These are phyloP conservation scores for Candida ascalaphidarum DNA, from an alignment of 805 yeast genomes.

Conservation along the genomic window DNA sequence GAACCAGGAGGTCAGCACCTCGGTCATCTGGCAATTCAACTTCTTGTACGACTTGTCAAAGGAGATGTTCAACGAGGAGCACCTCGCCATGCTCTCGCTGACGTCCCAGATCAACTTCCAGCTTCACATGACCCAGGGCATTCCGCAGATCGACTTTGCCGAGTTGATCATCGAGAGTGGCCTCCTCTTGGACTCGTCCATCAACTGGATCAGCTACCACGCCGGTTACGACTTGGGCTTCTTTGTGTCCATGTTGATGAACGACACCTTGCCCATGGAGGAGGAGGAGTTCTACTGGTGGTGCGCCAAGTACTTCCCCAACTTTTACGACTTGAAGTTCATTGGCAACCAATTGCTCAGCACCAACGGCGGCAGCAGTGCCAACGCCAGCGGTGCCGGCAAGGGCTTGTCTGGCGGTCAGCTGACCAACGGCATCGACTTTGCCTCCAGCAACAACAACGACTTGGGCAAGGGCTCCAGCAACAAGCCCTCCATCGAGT, in stretches of 20 bases:
- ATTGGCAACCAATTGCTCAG: slow-evolving; percentile 30
- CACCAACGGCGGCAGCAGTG: slow-evolving; percentile 7
- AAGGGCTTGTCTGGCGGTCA: slow-evolving; percentile 1
- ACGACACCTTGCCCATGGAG: slow-evolving; percentile 69
- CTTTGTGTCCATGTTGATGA: slow-evolving; percentile 65
- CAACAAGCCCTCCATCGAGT: slow-evolving; percentile 45
- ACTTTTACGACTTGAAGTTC: slow-evolving; percentile 71
- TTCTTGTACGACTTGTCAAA: slow-evolving; percentile 67
- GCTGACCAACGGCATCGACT: neutral
- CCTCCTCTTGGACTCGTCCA: slow-evolving; percentile 56
- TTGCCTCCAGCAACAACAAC: slow-evolving; percentile 1
- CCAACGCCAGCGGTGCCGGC: slow-evolving; percentile 1
- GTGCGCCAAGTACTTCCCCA: slow-evolving; percentile 69
- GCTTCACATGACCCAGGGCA: slow-evolving; percentile 67
- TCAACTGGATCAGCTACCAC: slow-evolving; percentile 89
- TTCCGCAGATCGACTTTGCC: slow-evolving; percentile 72
- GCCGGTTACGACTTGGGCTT: slow-evolving; percentile 94
- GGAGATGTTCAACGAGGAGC: slow-evolving; percentile 85
- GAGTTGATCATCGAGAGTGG: slow-evolving; percentile 84
- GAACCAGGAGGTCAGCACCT: slow-evolving; percentile 46
- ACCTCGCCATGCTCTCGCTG: slow-evolving; percentile 68
- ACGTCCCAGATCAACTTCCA: slow-evolving; percentile 75
- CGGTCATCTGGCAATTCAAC: slow-evolving; percentile 92
- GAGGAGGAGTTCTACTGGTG: slow-evolving; percentile 72
- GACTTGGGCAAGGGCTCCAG: slow-evolving; percentile 4